A percentile compares a stretch with the other conserved stretches of the same genome.
These are phyloP conservation scores for Ganoderma multipileum DNA, from an alignment of 1,284 basidiomycete genomes.

Conservation along the genomic window DNA sequence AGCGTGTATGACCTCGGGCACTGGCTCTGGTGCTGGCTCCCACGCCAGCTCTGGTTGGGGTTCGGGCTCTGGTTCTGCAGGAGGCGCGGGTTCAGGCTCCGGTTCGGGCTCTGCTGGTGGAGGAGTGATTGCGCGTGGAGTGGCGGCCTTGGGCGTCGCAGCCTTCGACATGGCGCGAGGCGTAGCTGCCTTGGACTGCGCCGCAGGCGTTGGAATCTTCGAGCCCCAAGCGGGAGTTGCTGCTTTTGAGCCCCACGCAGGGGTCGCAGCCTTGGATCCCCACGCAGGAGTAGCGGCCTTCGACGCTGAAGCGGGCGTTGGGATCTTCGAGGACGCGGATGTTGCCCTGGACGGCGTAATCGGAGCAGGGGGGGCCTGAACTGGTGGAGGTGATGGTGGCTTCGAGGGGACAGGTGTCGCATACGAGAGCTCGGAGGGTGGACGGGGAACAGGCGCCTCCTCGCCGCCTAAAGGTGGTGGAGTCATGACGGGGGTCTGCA, in stretches of 20 bases:
- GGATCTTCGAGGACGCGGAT: slow-evolving; percentile 27
- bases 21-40: slow-evolving; percentile 4
- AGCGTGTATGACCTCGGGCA: slow-evolving; percentile 6
- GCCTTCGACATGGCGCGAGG: slow-evolving; percentile 32
- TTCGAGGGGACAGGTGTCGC: slow-evolving; percentile 19
- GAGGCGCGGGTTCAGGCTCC: slow-evolving; percentile 21
- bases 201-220: slow-evolving; percentile 30
- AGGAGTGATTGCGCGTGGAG: slow-evolving; percentile 26
- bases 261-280: slow-evolving; percentile 30
- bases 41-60: neutral
- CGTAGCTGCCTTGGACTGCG: slow-evolving; percentile 32
- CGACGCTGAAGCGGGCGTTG: slow-evolving; percentile 28
- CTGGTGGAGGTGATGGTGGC: slow-evolving; percentile 25
- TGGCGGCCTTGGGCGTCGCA: slow-evolving; percentile 33
- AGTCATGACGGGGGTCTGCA: slow-evolving; percentile 21
- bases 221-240: slow-evolving; percentile 30
- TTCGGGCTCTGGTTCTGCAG: slow-evolving; percentile 6
- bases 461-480: slow-evolving; percentile 22
- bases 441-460: slow-evolving; percentile 17
- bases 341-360: slow-evolving; percentile 16
- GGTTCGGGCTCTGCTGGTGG: slow-evolving; percentile 16
- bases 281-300: slow-evolving; percentile 28
- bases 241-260: slow-evolving; percentile 33
- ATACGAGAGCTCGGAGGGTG: slow-evolving; percentile 31
- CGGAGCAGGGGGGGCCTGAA: slow-evolving; percentile 13